Evolutionary conservation across 805 yeast species (phyloP), one percentile per base, ranked within the genome.

Genomic region (Zygotorulaspora danielsina): DNA sequence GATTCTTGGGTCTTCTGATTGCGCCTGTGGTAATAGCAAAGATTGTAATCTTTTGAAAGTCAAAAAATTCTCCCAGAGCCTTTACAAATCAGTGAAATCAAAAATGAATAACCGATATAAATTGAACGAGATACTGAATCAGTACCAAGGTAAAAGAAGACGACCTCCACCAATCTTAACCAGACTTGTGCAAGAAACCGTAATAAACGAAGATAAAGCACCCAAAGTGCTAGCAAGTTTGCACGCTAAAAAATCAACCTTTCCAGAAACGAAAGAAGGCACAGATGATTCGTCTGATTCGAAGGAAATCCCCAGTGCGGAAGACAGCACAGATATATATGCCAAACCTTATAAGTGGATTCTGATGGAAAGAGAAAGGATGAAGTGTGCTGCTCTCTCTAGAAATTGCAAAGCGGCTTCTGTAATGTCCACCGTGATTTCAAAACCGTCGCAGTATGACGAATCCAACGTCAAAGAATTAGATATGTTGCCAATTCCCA

Each of bases 21-120:
- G 94, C 63, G 65, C 60, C 4, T 60, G 65, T 38, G 51, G 85
- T 42, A 62, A 76, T 4, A 64, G 63, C 26, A 57, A 58, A 17
- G 77, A 72, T 13, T 84, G 93, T 63, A 65, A 72, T 13, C 63
- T 84, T n/a, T 67, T 70, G 42, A 80, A 78, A 52, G 75, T 81
- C 4, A 79, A 78, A 52, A 78, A 79, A 51, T 77, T 77, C 19
- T 76, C 83, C 2, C 73, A 81, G 1, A 78, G 75, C 1, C 74
- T 54, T 16, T 70, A 75, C 48, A 69, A 86, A 46, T 72, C 83
- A 6, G 73, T 80, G 0, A 69, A 81, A 45, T 51, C 61, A 1
- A 62, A 58, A 39, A 59, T 61, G 48, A 46, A 49, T 24, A 61
- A 59, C 17, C 53, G 59, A 36, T 63, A 69, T 50, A 62, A 60